Base-by-base conservation (phyloP, 805 yeast genomes). In the Saccharomycopsis sp. region DNA sequence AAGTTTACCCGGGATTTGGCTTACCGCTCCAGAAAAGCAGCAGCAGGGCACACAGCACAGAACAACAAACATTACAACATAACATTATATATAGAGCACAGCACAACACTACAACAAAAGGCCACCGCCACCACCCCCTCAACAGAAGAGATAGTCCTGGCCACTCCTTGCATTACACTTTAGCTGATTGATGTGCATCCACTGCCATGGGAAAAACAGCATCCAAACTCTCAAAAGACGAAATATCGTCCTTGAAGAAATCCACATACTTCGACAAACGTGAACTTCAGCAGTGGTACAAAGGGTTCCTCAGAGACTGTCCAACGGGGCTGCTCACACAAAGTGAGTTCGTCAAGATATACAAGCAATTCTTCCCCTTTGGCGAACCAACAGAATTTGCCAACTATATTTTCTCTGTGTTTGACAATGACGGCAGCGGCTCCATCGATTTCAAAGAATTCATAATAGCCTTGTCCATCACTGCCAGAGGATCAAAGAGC, bases 131-230 rank as follows among this genome's bases (percentile, higher is more conserved):
- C n/a, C n/a, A n/a, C n/a, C n/a, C n/a, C n/a, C n/a, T n/a, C n/a
- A n/a, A n/a, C n/a, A n/a, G n/a, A n/a, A n/a, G n/a, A n/a, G n/a
- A n/a, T n/a, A n/a, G n/a, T n/a, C n/a, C n/a, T n/a, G n/a, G n/a
- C n/a, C n/a, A n/a, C n/a, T n/a, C n/a, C n/a, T n/a, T n/a, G n/a
- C n/a, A n/a, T n/a, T n/a, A n/a, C n/a, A n/a, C n/a, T n/a, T n/a
- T n/a, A n/a, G n/a, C n/a, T n/a, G n/a, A n/a, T n/a, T n/a, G n/a
- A n/a, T n/a, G n/a, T n/a, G n/a, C n/a, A n/a, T n/a, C n/a, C n/a
- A n/a, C n/a, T n/a, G n/a, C n/a, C n/a, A 89, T 92, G 98, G 98
- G 98, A 10, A 88, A 87, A 53, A 81, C 95, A 23, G 89, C 94
- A 6, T 86, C 96, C 18, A 92, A 88, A 56, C 64, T 92, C 36